Percentiles rank a stretch among this genome's conserved stretches.
These are phyloP conservation scores for Andrographis paniculata DNA, from an alignment of 305 asterid species.

Conservation along the genomic window DNA sequence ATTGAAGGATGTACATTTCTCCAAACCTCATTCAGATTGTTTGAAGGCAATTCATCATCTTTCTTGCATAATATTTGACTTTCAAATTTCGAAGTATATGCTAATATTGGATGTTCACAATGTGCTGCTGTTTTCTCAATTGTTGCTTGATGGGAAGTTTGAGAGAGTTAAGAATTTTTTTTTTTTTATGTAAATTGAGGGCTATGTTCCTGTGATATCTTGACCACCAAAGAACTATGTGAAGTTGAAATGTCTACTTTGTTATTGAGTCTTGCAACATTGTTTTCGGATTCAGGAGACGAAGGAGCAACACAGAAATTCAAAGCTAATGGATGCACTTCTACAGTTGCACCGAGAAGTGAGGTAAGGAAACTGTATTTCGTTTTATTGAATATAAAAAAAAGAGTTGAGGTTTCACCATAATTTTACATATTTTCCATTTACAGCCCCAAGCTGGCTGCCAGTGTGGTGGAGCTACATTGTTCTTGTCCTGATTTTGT, in stretches of 20 bases:
- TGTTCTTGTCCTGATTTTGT: constrained; percentile 66
- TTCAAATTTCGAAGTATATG: neutral
- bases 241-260: constrained; percentile 6
- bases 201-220: neutral
- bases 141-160: neutral
- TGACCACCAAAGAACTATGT: neutral
- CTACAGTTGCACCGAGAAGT: constrained; percentile 80
- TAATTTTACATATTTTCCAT: constrained; percentile 22
- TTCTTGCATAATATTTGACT: neutral
- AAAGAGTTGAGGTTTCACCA: constrained; percentile 2
- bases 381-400: constrained; percentile 14
- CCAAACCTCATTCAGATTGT: too few species aligned
- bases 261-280: constrained; percentile 14
- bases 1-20: too few species aligned
- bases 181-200: neutral
- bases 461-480: constrained; percentile 58
- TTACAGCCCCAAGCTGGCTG: constrained; percentile 91
- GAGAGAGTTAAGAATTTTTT: neutral
- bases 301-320: constrained; percentile 91
- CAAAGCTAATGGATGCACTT: constrained; percentile 75
- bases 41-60: too few species aligned
- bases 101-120: neutral
- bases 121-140: neutral
- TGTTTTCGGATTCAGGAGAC: constrained; percentile 47
- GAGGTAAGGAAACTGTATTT: constrained; percentile 43